Percentiles rank a stretch among this genome's conserved stretches.
Conservation (phyloP, 106 monocot species). For the Ottelia alismoides region DNA sequence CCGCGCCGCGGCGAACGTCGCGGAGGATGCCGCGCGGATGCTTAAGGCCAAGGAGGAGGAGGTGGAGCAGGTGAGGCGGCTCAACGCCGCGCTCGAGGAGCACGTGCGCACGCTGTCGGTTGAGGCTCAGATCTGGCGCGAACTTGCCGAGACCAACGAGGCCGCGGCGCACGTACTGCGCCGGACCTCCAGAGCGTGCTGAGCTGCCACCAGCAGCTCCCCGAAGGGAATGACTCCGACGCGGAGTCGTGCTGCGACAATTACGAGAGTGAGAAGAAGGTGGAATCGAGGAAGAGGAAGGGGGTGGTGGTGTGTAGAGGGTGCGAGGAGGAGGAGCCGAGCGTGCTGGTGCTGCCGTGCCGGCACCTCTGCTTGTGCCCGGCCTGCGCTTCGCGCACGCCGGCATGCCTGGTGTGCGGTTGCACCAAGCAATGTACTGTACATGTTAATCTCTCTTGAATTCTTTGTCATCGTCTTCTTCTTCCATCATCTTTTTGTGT, state of each 20-base stretch:
- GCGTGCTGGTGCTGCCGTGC: constrained; percentile 58
- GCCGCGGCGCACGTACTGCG: constrained; percentile 33
- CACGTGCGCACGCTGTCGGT: constrained; percentile 16
- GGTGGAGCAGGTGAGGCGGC: constrained; percentile 27
- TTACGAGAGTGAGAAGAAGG: background rate
- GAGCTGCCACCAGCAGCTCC: background rate
- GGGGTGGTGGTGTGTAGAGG: constrained; percentile 21
- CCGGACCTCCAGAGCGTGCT: constrained; percentile 40
- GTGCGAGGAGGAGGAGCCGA: constrained; percentile 35
- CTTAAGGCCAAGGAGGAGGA: constrained; percentile 55
- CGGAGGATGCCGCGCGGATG: constrained; percentile 11
- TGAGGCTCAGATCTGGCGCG: constrained; percentile 53
- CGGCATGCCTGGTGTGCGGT: constrained; percentile 41
- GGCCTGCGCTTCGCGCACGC: constrained; percentile 21
- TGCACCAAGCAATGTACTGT: constrained; percentile 9
- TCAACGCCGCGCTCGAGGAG: constrained; percentile 46
- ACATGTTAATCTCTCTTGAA: constrained; percentile 3
- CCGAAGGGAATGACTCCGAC: background rate
- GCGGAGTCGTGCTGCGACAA: constrained; percentile 15
- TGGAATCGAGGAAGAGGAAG: background rate
- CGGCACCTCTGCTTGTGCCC: constrained; percentile 57
- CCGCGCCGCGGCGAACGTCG: constrained; percentile 16
- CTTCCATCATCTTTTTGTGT: background rate
- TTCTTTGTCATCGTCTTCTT: background rate
- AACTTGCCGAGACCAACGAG: constrained; percentile 48